Evolutionary conservation across 2,329 filamentous ascomycete species (phyloP).

Genomic region (Blumeria graminis): DNA sequence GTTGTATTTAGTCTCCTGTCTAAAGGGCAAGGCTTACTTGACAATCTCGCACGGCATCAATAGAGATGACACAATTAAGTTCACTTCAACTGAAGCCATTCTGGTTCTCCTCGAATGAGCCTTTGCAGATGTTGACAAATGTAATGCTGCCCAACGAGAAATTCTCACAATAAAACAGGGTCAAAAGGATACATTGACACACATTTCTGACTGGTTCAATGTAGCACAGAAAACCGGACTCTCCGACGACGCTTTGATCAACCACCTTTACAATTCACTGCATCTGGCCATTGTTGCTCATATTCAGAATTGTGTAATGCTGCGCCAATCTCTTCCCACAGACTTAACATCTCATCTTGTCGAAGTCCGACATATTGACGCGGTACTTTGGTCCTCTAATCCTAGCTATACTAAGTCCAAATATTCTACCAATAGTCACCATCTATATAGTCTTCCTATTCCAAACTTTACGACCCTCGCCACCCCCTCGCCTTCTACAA

Average conservation of each 20-base stretch:
- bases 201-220: neutral
- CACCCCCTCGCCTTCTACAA: neutral
- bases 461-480: neutral
- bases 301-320: neutral
- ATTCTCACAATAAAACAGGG: neutral
- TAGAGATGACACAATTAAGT: neutral
- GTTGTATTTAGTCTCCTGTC: neutral
- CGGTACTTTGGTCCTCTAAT: neutral
- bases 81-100: neutral
- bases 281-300: neutral
- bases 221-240: neutral
- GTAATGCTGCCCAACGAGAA: neutral
- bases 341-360: neutral
- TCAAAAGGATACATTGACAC: neutral
- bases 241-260: neutral
- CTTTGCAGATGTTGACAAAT: neutral
- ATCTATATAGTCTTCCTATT: neutral
- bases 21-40: neutral
- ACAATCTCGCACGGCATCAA: neutral
- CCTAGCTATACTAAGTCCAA: neutral
- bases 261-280: neutral
- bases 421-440: neutral
- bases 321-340: neutral
- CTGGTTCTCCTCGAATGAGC: neutral
- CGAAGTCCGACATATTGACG: neutral